A percentile compares a stretch with the other conserved stretches of the same genome.
These are phyloP conservation scores for Aspergillus cavernicola DNA, from an alignment of 495 filamentous ascomycete species.

Conservation along the genomic window DNA sequence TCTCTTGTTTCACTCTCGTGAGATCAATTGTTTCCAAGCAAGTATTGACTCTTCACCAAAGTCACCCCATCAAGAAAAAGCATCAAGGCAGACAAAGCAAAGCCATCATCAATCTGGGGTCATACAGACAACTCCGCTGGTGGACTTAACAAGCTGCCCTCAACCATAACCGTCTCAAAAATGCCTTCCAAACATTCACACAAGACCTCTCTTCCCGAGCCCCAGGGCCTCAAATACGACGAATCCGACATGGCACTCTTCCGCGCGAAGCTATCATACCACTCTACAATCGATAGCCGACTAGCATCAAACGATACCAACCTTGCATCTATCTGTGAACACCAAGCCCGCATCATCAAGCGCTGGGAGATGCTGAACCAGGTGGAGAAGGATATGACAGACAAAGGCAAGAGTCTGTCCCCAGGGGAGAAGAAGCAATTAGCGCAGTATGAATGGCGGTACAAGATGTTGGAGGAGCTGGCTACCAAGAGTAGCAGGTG, in stretches of 20 bases:
- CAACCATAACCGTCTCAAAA: background rate
- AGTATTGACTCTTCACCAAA: background rate
- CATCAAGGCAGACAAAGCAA: background rate
- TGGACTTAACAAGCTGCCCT: background rate
- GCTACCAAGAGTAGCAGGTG: slow-evolving; percentile 23
- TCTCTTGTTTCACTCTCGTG: background rate
- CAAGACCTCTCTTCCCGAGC: slow-evolving; percentile 32
- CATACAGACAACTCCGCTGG: background rate
- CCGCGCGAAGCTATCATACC: slow-evolving; percentile 37
- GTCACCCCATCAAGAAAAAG: background rate
- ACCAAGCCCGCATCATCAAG: slow-evolving; percentile 35
- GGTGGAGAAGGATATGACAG: slow-evolving; percentile 33
- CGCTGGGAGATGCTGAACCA: slow-evolving; percentile 40
- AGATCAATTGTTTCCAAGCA: background rate
- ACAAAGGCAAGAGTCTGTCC: slow-evolving; percentile 31
- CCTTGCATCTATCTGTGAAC: slow-evolving; percentile 35
- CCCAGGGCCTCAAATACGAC: slow-evolving; percentile 38
- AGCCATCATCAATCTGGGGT: background rate
- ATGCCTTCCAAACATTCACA: slow-evolving; percentile 31
- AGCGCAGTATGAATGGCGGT: slow-evolving; percentile 40
- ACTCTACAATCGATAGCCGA: slow-evolving; percentile 38
- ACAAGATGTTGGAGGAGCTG: slow-evolving; percentile 33
- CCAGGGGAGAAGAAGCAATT: slow-evolving; percentile 34
- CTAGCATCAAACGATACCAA: slow-evolving; percentile 35
- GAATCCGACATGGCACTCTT: slow-evolving; percentile 45